phyloP scores from a whole-genome alignment of 2,329 filamentous ascomycete species.

The Monosporascus ibericus region DNA sequence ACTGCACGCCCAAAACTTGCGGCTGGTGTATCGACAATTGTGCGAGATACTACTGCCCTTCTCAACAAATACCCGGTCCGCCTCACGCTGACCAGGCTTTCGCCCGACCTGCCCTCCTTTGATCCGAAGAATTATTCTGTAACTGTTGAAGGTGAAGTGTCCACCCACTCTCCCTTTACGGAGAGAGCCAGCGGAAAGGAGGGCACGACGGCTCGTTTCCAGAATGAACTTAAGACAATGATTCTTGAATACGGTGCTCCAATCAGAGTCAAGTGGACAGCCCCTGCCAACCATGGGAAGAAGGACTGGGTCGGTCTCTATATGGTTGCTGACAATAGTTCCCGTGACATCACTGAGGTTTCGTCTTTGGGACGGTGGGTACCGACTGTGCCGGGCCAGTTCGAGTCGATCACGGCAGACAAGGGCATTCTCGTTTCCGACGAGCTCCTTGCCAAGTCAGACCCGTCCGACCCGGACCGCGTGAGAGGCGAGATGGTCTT shows the following conservation, averaged over 20 bases:
- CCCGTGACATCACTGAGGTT: conserved; percentile 75
- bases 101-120: conserved; percentile 73
- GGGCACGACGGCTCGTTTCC: conserved; percentile 61
- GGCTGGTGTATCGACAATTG: conserved; percentile 77
- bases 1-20: conserved; percentile 79
- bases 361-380: conserved; percentile 86
- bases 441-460: conserved; percentile 44
- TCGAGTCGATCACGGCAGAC: conserved; percentile 70
- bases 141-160: conserved; percentile 61
- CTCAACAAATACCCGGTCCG: conserved; percentile 87
- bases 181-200: conserved; percentile 67
- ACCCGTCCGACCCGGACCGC: conserved; percentile 50
- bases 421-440: conserved; percentile 70
- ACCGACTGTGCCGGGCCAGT: conserved; percentile 69
- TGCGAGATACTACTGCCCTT: conserved; percentile 78
- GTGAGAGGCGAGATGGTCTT: conserved; percentile 81
- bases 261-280: conserved; percentile 84
- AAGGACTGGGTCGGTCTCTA: conserved; percentile 96
- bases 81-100: conserved; percentile 73
- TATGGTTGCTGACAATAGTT: conserved; percentile 89
- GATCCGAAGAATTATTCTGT: conserved; percentile 77
- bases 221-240: conserved; percentile 66
- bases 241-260: conserved; percentile 86
- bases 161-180: conserved; percentile 41
- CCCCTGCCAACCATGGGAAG: conserved; percentile 78